These are phyloP conservation scores for Solanum bukasovii DNA, from an alignment of 257 asterid species.

Conservation along the genomic window DNA sequence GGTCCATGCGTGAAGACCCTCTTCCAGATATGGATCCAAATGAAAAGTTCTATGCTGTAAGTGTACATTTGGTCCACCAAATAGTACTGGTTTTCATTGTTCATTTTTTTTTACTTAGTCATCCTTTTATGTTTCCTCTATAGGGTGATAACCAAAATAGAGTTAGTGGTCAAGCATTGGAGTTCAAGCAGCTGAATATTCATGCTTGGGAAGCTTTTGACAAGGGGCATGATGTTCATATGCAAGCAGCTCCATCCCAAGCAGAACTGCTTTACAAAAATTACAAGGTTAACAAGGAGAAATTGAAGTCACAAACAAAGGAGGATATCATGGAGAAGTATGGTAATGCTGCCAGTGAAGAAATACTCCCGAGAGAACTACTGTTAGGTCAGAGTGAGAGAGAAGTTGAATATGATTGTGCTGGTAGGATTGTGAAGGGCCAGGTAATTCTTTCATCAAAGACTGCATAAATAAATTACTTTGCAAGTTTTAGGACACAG, in stretches of 20 bases:
- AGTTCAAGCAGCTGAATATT: conserved; percentile 85
- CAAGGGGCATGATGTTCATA: conserved; percentile 92
- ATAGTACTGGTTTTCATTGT: not conserved
- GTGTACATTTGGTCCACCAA: conserved; percentile 6
- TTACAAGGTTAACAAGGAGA: conserved; percentile 69
- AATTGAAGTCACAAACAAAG: conserved; percentile 68
- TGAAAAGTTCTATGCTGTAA: conserved; percentile 84
- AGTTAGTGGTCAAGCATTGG: conserved; percentile 93
- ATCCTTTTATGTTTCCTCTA: not conserved
- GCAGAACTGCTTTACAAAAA: conserved; percentile 84
- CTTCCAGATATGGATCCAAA: conserved; percentile 95
- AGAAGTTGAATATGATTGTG: conserved; percentile 88
- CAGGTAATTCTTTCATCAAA: conserved; percentile 43
- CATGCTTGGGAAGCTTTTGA: conserved; percentile 99
- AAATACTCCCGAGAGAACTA: conserved; percentile 74
- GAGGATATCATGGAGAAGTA: conserved; percentile 82
- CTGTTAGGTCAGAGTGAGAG: conserved; percentile 85
- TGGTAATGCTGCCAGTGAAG: conserved; percentile 92
- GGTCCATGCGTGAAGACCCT: conserved; percentile 99
- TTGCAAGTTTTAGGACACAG: not conserved
- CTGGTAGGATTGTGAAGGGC: conserved; percentile 92
- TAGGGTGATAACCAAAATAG: conserved; percentile 89
- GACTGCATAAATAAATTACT: not conserved
- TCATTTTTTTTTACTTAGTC: not conserved
- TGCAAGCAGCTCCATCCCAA: conserved; percentile 99